Evolutionary conservation across 1,284 basidiomycete genomes (phyloP).

Genomic region (Ceratobasidium sp.): DNA sequence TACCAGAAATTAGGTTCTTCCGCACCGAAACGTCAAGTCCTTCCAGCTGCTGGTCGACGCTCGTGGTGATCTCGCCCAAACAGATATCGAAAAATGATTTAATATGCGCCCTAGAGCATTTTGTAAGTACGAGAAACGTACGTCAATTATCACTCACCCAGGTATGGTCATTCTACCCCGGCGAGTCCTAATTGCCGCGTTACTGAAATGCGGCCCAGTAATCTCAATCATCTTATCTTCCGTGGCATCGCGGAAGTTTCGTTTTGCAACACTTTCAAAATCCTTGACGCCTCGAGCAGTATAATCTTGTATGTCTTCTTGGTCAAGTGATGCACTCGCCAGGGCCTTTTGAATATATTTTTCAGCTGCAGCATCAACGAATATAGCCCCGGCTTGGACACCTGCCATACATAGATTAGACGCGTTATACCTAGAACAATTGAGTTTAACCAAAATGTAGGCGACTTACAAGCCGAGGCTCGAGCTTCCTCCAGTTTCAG

Average conservation of each 20-base stretch:
- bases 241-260: slow-evolving; percentile 5
- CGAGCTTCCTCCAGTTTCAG: slow-evolving; percentile 35
- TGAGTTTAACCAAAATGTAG: neutral
- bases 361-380: slow-evolving; percentile 27
- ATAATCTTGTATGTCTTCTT: slow-evolving; percentile 32
- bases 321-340: neutral
- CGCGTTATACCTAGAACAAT: neutral
- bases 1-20: neutral
- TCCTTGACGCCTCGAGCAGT: slow-evolving; percentile 19
- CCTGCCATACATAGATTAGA: neutral
- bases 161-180: slow-evolving; percentile 27
- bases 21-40: neutral
- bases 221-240: neutral
- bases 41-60: slow-evolving; percentile 27
- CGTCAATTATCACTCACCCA: slow-evolving; percentile 4
- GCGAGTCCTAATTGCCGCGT: slow-evolving; percentile 11
- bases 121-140: no score
- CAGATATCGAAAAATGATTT: slow-evolving; percentile 41
- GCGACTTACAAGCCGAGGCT: slow-evolving; percentile 28
- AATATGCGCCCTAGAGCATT: neutral
- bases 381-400: slow-evolving; percentile 42
- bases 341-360: slow-evolving; percentile 14
- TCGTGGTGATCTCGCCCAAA: slow-evolving; percentile 8
- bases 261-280: slow-evolving; percentile 34
- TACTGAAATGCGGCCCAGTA: slow-evolving; percentile 20